Base-by-base conservation (phyloP, 495 filamentous ascomycete genomes). In the Recurvomyces mirabilis region DNA sequence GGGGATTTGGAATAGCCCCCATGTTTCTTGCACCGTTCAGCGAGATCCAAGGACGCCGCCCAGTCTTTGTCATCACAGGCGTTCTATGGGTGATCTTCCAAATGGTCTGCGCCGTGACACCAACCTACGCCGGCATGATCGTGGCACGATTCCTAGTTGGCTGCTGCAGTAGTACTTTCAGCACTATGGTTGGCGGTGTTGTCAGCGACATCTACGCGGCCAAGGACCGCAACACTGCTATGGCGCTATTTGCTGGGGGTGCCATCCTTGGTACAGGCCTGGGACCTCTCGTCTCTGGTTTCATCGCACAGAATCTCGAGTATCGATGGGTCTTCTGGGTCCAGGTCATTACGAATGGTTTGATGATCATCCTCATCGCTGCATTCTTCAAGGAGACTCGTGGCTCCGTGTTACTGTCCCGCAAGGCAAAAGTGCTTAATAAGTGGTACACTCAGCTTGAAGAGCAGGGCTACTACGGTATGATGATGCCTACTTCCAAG, bases 291-390 rank as follows among this genome's bases (percentile, higher is more conserved):
- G 62, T 84, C 4, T 72, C 71, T 13, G 81, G 83, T 1, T 75
- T 78, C 14, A 80, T 96, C 51, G 77, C 78, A 0, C 61, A 80
- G 36, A 67, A 75, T 36, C 64, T 70, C 6, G 69, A 62, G 19
- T 94, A 88, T 89, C 74, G 84, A 47, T 94, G 87, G 88, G 72
- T 93, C 5, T 93, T 93, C 65, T 93, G 81, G 68, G 70, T 88
- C 14, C 87, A 94, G 52, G 77, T 80, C 4, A 85, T 94, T 19
- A 65, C 73, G 18, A 71, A 74, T 42, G 80, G 69, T 0, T 55
- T 85, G 35, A 78, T 93, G 49, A 38, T 67, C 15, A 58, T 69
- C 4, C 43, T 78, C 2, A 57, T 68, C 24, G 67, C 75, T 23
- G 47, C 81, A 3, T 52, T 82, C 7, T 84, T 94, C 58, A 78